Evolutionary conservation across 1,284 basidiomycete species (phyloP).

Genomic region (Trichosporon ovoides): DNA sequence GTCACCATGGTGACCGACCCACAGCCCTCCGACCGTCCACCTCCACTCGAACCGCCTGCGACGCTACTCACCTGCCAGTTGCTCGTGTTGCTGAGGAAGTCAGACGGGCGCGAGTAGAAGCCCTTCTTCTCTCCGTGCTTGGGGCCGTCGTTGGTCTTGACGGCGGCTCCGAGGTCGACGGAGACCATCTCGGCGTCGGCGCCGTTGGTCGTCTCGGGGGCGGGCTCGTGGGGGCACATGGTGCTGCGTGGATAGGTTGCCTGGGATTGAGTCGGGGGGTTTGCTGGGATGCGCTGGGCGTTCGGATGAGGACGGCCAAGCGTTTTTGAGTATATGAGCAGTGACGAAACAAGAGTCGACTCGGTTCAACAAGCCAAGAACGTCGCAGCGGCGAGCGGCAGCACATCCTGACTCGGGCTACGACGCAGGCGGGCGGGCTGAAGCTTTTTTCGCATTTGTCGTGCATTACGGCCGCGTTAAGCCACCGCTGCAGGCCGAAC

Average conservation of each 20-base stretch:
- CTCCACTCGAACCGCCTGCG: background rate
- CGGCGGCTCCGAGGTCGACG: conserved; percentile 31
- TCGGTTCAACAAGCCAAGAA: background rate
- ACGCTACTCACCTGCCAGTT: conserved; percentile 64
- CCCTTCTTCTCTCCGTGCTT: conserved; percentile 54
- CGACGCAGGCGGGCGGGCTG: background rate
- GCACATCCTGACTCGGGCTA: background rate
- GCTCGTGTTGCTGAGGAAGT: conserved; percentile 83
- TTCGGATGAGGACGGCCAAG: background rate
- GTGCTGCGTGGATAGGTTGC: background rate
- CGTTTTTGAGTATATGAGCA: conserved; percentile 2
- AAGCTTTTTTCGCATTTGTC: background rate
- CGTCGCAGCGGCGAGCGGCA: background rate
- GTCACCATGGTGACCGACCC: background rate
- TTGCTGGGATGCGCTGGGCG: background rate
- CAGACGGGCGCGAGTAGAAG: conserved; percentile 81
- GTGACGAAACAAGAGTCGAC: conserved; percentile 5
- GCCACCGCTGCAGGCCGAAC: conserved; percentile 1
- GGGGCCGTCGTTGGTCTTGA: conserved; percentile 46
- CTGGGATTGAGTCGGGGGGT: background rate
- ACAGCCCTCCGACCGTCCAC: background rate
- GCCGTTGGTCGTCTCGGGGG: conserved; percentile 47
- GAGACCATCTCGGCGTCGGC: conserved; percentile 25
- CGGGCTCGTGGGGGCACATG: conserved; percentile 33
- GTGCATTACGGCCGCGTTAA: background rate